Percentiles rank a stretch among this genome's conserved stretches.
phyloP scores from a whole-genome alignment of 73 alveolate genomes.

The Paramecium sonneborni region DNA sequence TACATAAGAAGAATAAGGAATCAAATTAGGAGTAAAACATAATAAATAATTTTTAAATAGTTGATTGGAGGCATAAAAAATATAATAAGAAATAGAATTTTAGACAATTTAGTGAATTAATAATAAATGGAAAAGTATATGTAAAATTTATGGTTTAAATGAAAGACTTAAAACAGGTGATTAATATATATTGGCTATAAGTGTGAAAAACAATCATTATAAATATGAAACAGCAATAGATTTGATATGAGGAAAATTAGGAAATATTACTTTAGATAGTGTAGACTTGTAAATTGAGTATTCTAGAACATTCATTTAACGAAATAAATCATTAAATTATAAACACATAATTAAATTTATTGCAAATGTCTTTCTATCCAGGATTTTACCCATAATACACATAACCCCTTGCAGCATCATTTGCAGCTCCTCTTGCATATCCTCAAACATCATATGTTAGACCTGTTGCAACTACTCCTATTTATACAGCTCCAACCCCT shows the following conservation, averaged over 20 bases:
- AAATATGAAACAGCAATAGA: conserved; percentile 65
- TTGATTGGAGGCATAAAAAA: conserved; percentile 79
- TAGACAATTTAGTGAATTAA: conserved; percentile 76
- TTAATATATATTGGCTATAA: conserved; percentile 53
- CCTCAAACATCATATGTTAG: not conserved
- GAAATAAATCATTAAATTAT: not conserved
- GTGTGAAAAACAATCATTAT: conserved; percentile 59
- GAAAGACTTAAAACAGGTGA: conserved; percentile 72
- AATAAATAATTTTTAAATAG: not conserved
- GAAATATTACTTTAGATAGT: conserved; percentile 78
- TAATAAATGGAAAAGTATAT: conserved; percentile 64
- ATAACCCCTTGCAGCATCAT: conserved; percentile 6
- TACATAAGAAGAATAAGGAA: conserved; percentile 71
- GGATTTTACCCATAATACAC: not conserved
- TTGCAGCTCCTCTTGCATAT: not conserved
- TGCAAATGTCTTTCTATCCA: conserved; percentile 49
- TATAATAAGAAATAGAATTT: conserved; percentile 75
- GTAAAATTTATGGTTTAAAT: conserved; percentile 68
- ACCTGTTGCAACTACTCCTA: conserved; percentile 12
- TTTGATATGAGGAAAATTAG: conserved; percentile 79
- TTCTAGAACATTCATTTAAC: not conserved
- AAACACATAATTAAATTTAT: not conserved
- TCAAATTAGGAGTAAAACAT: conserved; percentile 67
- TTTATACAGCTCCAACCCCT: not conserved
- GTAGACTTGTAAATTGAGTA: not conserved